These are phyloP conservation scores for Bimuria novae-zelandiae DNA, from an alignment of 2,329 filamentous ascomycete genomes.

Conservation along the genomic window DNA sequence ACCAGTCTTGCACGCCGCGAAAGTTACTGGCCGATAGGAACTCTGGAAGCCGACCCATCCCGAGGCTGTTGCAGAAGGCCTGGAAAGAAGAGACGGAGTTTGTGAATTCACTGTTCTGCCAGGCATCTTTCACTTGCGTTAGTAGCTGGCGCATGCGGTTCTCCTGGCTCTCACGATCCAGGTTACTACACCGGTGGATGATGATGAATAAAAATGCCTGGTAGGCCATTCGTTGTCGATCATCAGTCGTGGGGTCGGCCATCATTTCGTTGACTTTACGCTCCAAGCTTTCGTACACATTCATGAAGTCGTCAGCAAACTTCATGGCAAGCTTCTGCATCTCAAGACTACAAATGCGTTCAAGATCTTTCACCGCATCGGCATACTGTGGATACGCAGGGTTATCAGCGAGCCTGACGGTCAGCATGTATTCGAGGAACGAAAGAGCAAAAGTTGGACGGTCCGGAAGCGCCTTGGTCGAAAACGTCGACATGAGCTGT, in stretches of 20 bases:
- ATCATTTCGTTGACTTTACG: conserved; percentile 80
- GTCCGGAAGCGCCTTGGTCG: conserved; percentile 76
- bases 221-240: conserved; percentile 83
- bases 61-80: conserved; percentile 79
- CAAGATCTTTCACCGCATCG: conserved; percentile 87
- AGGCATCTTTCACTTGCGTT: conserved; percentile 77
- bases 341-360: conserved; percentile 82
- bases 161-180: conserved; percentile 73
- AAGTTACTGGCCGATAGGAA: conserved; percentile 78
- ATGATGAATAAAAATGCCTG: conserved; percentile 93
- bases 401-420: conserved; percentile 76
- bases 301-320: conserved; percentile 87
- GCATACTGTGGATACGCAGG: conserved; percentile 75
- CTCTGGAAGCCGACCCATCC: conserved; percentile 76
- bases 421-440: conserved; percentile 87
- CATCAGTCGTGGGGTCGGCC: conserved; percentile 72
- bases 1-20: conserved; percentile 81
- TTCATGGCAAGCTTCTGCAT: conserved; percentile 85
- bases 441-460: conserved; percentile 82
- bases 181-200: conserved; percentile 78
- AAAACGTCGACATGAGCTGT: conserved; percentile 82
- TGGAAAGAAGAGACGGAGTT: conserved; percentile 73
- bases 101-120: conserved; percentile 73
- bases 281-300: conserved; percentile 86
- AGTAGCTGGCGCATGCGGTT: conserved; percentile 77